A percentile compares a stretch with the other conserved stretches of the same genome.
phyloP scores from a whole-genome alignment of 768 basidiomycete genomes.

The Phaeotremella fagi region DNA sequence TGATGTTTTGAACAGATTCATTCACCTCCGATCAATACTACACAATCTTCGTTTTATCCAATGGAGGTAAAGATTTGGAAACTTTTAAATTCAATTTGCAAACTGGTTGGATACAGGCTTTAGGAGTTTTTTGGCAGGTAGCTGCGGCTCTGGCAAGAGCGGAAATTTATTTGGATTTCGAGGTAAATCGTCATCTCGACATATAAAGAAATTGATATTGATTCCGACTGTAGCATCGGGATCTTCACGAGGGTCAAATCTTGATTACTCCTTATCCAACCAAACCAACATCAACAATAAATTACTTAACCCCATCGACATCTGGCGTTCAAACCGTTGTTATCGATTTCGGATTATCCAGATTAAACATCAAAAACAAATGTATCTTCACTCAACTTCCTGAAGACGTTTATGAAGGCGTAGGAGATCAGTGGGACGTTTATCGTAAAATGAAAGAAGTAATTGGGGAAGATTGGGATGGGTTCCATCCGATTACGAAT shows the following conservation, averaged over 20 bases:
- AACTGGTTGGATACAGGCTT: conserved; percentile 75
- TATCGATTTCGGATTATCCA: conserved; percentile 90
- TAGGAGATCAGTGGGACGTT: conserved; percentile 87
- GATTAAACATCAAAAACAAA: conserved; percentile 59
- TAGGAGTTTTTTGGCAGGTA: conserved; percentile 87
- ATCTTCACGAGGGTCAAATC: conserved; percentile 98
- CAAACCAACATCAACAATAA: neutral
- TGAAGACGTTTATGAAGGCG: conserved; percentile 83
- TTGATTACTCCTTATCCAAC: conserved; percentile 56
- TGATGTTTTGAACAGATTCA: conserved; percentile 54
- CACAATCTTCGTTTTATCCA: conserved; percentile 80
- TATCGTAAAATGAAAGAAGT: conserved; percentile 79
- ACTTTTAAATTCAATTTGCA: conserved; percentile 60
- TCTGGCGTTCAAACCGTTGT: conserved; percentile 70
- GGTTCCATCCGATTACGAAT: conserved; percentile 76
- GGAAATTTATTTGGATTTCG: conserved; percentile 75
- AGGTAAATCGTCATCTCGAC: conserved; percentile 57
- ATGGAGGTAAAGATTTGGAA: conserved; percentile 88
- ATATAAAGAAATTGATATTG: conserved; percentile 1
- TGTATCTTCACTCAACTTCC: conserved; percentile 78
- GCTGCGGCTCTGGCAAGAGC: conserved; percentile 69
- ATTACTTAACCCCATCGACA: conserved; percentile 43
- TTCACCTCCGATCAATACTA: conserved; percentile 75
- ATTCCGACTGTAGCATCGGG: conserved; percentile 72
- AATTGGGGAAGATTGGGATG: conserved; percentile 63